phyloP scores from a whole-genome alignment of 331 rosid species.

The Pyrus hybrid region DNA sequence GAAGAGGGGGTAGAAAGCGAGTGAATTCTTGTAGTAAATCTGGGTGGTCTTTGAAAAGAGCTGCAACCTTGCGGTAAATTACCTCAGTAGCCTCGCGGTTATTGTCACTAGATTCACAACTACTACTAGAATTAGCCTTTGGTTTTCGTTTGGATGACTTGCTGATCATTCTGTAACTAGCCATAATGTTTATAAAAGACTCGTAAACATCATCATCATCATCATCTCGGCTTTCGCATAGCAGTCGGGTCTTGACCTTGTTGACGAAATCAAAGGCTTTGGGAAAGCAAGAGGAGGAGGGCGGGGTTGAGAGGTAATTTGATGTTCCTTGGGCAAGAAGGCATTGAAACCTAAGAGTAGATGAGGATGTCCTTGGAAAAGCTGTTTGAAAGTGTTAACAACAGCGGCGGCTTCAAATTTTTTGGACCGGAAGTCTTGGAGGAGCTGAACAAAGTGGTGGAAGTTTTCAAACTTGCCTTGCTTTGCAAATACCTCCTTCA shows the following conservation, averaged over 20 bases:
- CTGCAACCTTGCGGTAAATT: slow-evolving; percentile 41
- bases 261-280: slow-evolving; percentile 82
- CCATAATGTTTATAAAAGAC: slow-evolving; percentile 73
- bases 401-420: not conserved
- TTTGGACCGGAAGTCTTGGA: not conserved
- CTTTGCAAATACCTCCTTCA: not conserved
- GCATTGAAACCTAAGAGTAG: not conserved
- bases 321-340: not conserved
- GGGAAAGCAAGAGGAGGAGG: slow-evolving; percentile 7
- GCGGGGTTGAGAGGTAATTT: not conserved
- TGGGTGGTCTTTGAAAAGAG: slow-evolving; percentile 55
- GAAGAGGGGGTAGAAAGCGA: slow-evolving; percentile 52
- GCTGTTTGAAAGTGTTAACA: not conserved
- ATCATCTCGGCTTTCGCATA: slow-evolving; percentile 37
- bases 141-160: not conserved
- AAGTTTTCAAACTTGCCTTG: not conserved
- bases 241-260: slow-evolving; percentile 86
- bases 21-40: slow-evolving; percentile 70
- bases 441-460: not conserved
- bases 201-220: slow-evolving; percentile 39
- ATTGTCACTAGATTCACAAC: not conserved
- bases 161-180: slow-evolving; percentile 35
- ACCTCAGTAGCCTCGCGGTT: not conserved
- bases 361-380: not conserved
- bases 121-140: slow-evolving; percentile 35